Conservation (phyloP, 345 rosid species). For the Cardamine chenopodiifolia region DNA sequence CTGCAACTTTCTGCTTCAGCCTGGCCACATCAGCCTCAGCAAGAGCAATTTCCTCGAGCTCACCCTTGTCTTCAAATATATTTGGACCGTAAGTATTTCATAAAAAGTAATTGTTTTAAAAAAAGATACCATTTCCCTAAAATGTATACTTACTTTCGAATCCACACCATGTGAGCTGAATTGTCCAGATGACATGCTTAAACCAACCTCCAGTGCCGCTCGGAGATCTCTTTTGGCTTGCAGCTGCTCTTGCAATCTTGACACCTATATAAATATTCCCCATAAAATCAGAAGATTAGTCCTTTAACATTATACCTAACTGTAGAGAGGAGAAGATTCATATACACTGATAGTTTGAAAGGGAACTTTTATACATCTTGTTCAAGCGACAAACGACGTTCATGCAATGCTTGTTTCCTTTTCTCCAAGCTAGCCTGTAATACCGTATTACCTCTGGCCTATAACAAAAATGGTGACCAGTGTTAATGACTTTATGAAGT, state of each 20-base stretch:
- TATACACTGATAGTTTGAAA: conserved; percentile 14
- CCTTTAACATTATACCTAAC: conserved; percentile 6
- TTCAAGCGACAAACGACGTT: conserved; percentile 95
- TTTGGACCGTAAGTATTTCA: conserved; percentile 37
- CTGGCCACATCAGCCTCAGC: conserved; percentile 99
- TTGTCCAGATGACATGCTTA: conserved; percentile 98
- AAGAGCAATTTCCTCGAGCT: conserved; percentile 99
- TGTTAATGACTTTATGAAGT: conserved; percentile 24
- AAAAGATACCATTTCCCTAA: conserved; percentile 15
- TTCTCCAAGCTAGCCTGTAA: conserved; percentile 96
- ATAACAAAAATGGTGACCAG: conserved; percentile 29
- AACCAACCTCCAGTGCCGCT: conserved; percentile 95
- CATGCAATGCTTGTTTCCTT: conserved; percentile 99
- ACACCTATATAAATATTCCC: conserved; percentile 58
- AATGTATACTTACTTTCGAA: conserved; percentile 67
- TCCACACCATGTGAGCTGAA: conserved; percentile 87
- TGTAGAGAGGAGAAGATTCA: not conserved
- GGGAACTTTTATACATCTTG: conserved; percentile 73
- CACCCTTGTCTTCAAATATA: conserved; percentile 86
- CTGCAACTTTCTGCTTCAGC: conserved; percentile 97
- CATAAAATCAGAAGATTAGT: conserved; percentile 21
- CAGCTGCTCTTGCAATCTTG: conserved; percentile 97
- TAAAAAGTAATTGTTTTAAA: not conserved
- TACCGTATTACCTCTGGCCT: conserved; percentile 98
- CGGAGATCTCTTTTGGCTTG: conserved; percentile 99